Percentiles rank a stretch among this genome's conserved stretches.
These are phyloP conservation scores for Rhodotorula mucilaginosa DNA, from an alignment of 1,284 basidiomycete genomes.

Conservation along the genomic window DNA sequence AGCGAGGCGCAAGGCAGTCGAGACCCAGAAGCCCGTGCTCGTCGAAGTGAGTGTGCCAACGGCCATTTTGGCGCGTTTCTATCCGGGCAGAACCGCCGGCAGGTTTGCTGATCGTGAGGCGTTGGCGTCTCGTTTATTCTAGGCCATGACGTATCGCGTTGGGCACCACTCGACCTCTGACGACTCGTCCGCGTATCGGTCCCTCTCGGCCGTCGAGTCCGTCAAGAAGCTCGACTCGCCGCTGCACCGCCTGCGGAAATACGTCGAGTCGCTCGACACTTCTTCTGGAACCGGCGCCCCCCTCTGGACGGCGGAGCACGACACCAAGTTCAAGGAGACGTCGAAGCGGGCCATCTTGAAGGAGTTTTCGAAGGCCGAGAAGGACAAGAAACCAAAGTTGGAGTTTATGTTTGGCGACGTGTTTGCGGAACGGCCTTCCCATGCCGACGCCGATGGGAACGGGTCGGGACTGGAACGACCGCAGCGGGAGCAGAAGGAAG, in stretches of 20 bases:
- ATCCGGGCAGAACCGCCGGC: no score
- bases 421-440: constrained; percentile 51
- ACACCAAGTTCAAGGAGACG: constrained; percentile 66
- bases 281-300: not conserved
- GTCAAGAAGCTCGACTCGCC: constrained; percentile 71
- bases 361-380: constrained; percentile 75
- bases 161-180: constrained; percentile 96
- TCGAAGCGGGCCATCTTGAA: constrained; percentile 71
- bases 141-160: constrained; percentile 91
- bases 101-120: no score
- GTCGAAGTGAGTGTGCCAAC: constrained; percentile 54
- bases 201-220: constrained; percentile 79
- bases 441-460: not conserved
- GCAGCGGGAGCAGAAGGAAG: constrained; percentile 77
- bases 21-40: constrained; percentile 76
- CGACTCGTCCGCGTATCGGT: constrained; percentile 85
- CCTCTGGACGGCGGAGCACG: constrained; percentile 82
- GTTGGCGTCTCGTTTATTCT: no score
- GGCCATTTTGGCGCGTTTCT: not conserved
- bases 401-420: constrained; percentile 82
- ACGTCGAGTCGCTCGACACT: constrained; percentile 60
- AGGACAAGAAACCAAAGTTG: constrained; percentile 65
- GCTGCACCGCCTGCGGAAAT: constrained; percentile 75
- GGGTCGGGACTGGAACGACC: constrained; percentile 28
- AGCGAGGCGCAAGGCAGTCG: constrained; percentile 71